phyloP scores from a whole-genome alignment of 306 rosid genomes.

The Geum urbanum region DNA sequence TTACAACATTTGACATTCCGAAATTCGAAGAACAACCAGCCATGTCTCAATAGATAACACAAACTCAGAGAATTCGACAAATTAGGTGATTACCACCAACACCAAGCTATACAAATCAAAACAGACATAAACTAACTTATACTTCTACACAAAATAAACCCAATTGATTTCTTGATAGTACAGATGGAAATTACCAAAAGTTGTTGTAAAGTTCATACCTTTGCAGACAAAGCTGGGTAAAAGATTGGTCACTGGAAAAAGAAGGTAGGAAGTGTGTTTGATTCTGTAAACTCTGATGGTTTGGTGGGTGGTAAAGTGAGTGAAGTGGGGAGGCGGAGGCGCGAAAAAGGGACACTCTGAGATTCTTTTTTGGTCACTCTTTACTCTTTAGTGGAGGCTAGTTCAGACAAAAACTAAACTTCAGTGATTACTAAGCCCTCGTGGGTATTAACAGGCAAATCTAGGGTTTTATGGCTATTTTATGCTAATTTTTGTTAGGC shows the following conservation, averaged over 20 bases:
- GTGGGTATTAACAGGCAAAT: too few relatives aligned
- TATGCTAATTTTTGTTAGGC: too few relatives aligned
- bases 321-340: too few relatives aligned
- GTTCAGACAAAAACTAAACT: too few relatives aligned
- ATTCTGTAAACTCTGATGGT: too few relatives aligned
- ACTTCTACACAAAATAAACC: background rate
- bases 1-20: slow-evolving; percentile 35
- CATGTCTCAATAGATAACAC: slow-evolving; percentile 27
- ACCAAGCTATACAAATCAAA: slow-evolving; percentile 16
- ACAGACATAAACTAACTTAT: background rate
- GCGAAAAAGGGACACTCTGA: too few relatives aligned
- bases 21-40: slow-evolving; percentile 47
- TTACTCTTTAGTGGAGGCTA: too few relatives aligned
- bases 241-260: background rate
- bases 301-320: too few relatives aligned
- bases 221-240: background rate
- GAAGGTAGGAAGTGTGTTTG: background rate
- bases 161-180: background rate
- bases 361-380: too few relatives aligned
- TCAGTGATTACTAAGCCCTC: too few relatives aligned
- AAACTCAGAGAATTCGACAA: slow-evolving; percentile 31
- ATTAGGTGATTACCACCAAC: slow-evolving; percentile 21
- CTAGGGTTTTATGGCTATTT: too few relatives aligned
- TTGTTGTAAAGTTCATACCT: slow-evolving; percentile 10
- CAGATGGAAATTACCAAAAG: background rate